Evolutionary conservation across 768 basidiomycete species (phyloP).

Genomic region (Leccinum rimulosum): DNA sequence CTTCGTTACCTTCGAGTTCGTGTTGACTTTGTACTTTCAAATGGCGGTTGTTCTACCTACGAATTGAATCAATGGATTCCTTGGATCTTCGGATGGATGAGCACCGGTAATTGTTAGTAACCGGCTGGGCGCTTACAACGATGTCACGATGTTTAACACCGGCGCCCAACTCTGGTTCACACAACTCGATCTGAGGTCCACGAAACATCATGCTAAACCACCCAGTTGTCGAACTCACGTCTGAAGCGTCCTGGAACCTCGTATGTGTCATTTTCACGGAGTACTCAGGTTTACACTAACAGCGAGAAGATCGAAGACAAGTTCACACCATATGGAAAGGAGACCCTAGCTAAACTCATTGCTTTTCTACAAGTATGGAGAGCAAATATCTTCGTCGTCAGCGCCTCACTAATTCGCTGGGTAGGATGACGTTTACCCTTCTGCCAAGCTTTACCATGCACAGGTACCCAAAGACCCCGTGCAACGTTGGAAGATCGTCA

Average conservation of each 20-base stretch:
- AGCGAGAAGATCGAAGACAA: slow-evolving; percentile 76
- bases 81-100: background rate
- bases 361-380: slow-evolving; percentile 73
- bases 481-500: slow-evolving; percentile 80
- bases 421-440: slow-evolving; percentile 87
- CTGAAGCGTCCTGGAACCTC: slow-evolving; percentile 84
- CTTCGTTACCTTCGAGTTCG: background rate
- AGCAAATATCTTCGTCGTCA: background rate
- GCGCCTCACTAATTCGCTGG: background rate
- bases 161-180: background rate
- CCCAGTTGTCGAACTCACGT: slow-evolving; percentile 74
- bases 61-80: slow-evolving; percentile 10
- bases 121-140: slow-evolving; percentile 7
- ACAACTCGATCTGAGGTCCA: background rate
- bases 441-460: slow-evolving; percentile 69
- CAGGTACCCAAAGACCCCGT: slow-evolving; percentile 76
- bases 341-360: slow-evolving; percentile 80
- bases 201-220: slow-evolving; percentile 52
- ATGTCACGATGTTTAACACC: background rate
- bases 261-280: slow-evolving; percentile 39
- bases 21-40: slow-evolving; percentile 10
- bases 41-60: background rate
- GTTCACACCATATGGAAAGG: slow-evolving; percentile 87
- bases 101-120: slow-evolving; percentile 6
- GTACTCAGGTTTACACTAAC: slow-evolving; percentile 5